phyloP scores from a whole-genome alignment of 176 grass and related monocot species.

The Paspalum notatum region DNA sequence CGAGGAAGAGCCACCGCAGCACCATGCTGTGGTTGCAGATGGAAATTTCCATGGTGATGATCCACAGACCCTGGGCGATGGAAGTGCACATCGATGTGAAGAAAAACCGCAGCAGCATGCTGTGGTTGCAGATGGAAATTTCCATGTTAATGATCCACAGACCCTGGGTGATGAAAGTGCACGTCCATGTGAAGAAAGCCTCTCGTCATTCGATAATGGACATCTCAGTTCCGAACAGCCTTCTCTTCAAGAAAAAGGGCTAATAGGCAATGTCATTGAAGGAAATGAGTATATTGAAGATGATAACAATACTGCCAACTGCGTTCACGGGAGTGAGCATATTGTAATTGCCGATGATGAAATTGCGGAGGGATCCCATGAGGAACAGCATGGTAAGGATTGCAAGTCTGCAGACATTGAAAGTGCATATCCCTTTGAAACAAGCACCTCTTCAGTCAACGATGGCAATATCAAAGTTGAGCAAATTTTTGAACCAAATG shows the following conservation, averaged over 20 bases:
- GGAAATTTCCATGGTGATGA: conserved; percentile 35
- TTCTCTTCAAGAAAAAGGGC: conserved; percentile 11
- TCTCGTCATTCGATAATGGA: conserved; percentile 53
- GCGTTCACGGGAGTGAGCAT: conserved; percentile 9
- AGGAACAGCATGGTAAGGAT: conserved; percentile 28
- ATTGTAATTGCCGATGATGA: background rate
- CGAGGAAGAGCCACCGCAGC: conserved; percentile 35
- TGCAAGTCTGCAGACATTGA: conserved; percentile 15
- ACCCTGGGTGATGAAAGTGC: conserved; percentile 38
- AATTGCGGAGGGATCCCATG: background rate
- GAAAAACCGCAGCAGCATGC: too few relatives aligned
- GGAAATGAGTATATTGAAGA: conserved; percentile 11
- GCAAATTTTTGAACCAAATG: conserved; percentile 49
- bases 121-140: too few relatives aligned
- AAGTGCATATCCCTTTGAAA: conserved; percentile 54
- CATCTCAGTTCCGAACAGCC: conserved; percentile 46
- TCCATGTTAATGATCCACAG: conserved; percentile 26
- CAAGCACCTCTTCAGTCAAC: conserved; percentile 40
- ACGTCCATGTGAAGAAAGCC: conserved; percentile 54
- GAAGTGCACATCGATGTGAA: conserved; percentile 54
- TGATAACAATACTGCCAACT: background rate
- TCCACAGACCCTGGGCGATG: conserved; percentile 25
- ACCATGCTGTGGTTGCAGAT: background rate
- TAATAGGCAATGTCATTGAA: background rate
- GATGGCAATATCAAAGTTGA: conserved; percentile 44